A percentile compares a stretch with the other conserved stretches of the same genome.
Conservation (phyloP, 306 rosid species). For the Potentilla sterilis region DNA sequence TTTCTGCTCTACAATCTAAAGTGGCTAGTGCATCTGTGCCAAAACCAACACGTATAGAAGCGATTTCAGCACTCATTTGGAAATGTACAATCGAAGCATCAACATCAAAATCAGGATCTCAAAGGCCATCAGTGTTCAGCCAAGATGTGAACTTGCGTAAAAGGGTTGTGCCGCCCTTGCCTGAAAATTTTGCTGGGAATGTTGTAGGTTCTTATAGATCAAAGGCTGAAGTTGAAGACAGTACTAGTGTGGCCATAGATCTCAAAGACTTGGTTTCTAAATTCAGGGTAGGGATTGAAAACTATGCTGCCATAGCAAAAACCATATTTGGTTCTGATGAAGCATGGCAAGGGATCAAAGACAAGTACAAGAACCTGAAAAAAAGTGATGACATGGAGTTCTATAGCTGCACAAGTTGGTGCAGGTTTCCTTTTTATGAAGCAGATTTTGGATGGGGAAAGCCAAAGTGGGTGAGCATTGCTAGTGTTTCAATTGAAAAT, state of each 20-base stretch:
- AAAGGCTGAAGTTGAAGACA: background rate
- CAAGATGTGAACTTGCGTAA: slow-evolving; percentile 33
- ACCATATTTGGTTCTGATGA: background rate
- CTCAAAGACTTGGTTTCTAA: slow-evolving; percentile 10
- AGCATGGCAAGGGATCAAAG: slow-evolving; percentile 4
- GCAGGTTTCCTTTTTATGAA: slow-evolving; percentile 26
- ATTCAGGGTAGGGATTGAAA: slow-evolving; percentile 16
- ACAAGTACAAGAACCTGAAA: background rate
- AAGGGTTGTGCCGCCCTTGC: slow-evolving; percentile 29
- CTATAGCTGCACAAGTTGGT: slow-evolving; percentile 25
- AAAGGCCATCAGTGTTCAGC: too few relatives aligned
- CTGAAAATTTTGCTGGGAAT: slow-evolving; percentile 37
- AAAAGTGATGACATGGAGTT: background rate
- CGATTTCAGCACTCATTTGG: slow-evolving; percentile 47
- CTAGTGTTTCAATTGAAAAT: background rate
- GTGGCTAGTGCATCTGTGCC: background rate
- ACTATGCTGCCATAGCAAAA: background rate
- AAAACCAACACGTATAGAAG: slow-evolving; percentile 41
- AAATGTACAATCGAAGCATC: slow-evolving; percentile 36
- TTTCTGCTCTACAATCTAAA: slow-evolving; percentile 34
- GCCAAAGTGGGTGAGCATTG: slow-evolving; percentile 33
- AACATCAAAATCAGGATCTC: too few relatives aligned
- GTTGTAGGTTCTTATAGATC: slow-evolving; percentile 30
- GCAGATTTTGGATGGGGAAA: slow-evolving; percentile 36
- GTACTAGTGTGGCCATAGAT: background rate